phyloP scores from a whole-genome alignment of 345 rosid genomes.

The Pistacia atlantica region DNA sequence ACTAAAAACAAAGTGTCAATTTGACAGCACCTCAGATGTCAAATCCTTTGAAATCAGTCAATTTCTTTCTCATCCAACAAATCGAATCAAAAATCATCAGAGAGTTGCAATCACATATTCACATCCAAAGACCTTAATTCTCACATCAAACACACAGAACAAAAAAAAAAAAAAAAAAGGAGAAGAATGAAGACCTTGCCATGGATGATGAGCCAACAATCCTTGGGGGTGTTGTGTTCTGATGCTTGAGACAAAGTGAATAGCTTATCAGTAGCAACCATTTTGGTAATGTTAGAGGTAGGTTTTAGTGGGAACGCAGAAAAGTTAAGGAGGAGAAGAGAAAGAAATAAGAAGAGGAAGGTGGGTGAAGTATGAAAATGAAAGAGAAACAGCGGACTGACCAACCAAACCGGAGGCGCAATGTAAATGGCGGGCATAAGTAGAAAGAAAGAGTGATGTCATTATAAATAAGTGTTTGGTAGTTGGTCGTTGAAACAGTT shows the following conservation, averaged over 20 bases:
- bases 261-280: slow-evolving; percentile 52
- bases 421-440: not conserved
- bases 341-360: not conserved
- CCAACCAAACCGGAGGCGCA: not conserved
- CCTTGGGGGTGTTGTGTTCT: slow-evolving; percentile 50
- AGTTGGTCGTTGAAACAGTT: not conserved
- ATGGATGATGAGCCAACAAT: slow-evolving; percentile 69
- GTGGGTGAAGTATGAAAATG: not conserved
- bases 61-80: not conserved
- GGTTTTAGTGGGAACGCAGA: not conserved
- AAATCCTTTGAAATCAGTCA: not conserved
- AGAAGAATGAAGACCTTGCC: slow-evolving; percentile 47
- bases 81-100: not conserved
- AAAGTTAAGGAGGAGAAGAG: too few relatives aligned
- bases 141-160: not conserved
- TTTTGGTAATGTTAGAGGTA: slow-evolving; percentile 6
- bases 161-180: not conserved
- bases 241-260: slow-evolving; percentile 70
- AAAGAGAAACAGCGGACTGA: not conserved
- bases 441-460: not conserved
- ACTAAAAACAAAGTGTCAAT: not conserved
- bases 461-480: not conserved
- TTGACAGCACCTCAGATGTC: not conserved
- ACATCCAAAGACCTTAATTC: not conserved
- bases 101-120: not conserved